Conservation (phyloP, 345 rosid species). For the Firmiana major region DNA sequence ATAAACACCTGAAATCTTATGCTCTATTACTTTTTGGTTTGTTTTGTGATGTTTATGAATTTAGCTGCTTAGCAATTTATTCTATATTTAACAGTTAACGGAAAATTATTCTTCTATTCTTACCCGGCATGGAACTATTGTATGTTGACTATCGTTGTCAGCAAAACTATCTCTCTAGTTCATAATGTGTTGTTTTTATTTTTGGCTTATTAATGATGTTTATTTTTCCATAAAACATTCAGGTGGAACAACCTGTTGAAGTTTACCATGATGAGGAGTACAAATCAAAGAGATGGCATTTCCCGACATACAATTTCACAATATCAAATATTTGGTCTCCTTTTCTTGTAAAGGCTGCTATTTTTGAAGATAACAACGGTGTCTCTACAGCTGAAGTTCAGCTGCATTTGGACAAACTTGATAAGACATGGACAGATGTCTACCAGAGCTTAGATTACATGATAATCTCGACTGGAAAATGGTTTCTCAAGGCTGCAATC, state of each 20-base stretch:
- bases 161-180: not conserved
- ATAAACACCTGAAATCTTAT: not conserved
- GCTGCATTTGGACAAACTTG: slow-evolving; percentile 78
- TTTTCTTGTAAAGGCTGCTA: slow-evolving; percentile 79
- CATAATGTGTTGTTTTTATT: not conserved
- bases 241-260: slow-evolving; percentile 76
- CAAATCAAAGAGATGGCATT: slow-evolving; percentile 76
- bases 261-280: slow-evolving; percentile 80
- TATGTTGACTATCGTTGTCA: not conserved
- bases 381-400: slow-evolving; percentile 72
- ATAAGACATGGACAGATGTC: slow-evolving; percentile 57
- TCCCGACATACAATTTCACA: slow-evolving; percentile 60
- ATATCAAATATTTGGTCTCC: slow-evolving; percentile 87
- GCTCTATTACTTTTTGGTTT: not conserved
- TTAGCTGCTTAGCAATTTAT: not conserved
- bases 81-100: not conserved
- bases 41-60: not conserved
- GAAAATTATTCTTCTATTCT: not conserved
- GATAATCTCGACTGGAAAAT: slow-evolving; percentile 88
- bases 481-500: slow-evolving; percentile 86
- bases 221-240: slow-evolving; percentile 11
- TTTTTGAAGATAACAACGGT: slow-evolving; percentile 83
- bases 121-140: not conserved
- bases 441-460: slow-evolving; percentile 56
- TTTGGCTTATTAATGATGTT: not conserved